Percentiles rank a stretch among this genome's conserved stretches.
These are phyloP conservation scores for Alternaria sp. DNA, from an alignment of 2,329 filamentous ascomycete species.

Conservation along the genomic window DNA sequence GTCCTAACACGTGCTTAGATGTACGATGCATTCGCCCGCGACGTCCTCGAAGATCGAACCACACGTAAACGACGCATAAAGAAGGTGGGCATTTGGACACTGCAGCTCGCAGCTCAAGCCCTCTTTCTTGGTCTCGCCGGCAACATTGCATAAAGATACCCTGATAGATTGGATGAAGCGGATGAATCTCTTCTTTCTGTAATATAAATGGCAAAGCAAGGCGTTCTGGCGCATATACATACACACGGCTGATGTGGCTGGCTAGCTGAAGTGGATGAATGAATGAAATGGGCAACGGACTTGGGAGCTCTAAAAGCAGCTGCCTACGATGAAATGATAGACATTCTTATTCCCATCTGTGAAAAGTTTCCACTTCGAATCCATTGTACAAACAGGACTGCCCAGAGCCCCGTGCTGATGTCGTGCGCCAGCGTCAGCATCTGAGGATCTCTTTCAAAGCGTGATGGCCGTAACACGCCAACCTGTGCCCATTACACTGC, in stretches of 20 bases:
- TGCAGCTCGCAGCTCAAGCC: slow-evolving; percentile 89
- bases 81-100: slow-evolving; percentile 95
- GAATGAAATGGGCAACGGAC: neutral
- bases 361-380: neutral
- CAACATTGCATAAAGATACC: slow-evolving; percentile 62
- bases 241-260: neutral
- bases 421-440: neutral
- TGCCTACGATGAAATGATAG: slow-evolving; percentile 10
- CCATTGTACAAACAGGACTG: neutral
- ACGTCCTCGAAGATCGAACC: slow-evolving; percentile 90
- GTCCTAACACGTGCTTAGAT: slow-evolving; percentile 57
- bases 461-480: neutral
- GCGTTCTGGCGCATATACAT: slow-evolving; percentile 14
- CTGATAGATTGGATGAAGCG: neutral
- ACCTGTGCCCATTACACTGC: neutral
- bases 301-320: neutral
- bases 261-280: neutral
- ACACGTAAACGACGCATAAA: slow-evolving; percentile 85
- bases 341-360: neutral
- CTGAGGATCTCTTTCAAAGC: neutral
- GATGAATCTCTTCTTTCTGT: slow-evolving; percentile 19
- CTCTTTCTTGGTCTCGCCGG: slow-evolving; percentile 95
- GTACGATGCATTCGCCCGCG: slow-evolving; percentile 90
- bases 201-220: slow-evolving; percentile 15
- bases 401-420: neutral